A percentile compares a stretch with the other conserved stretches of the same genome.
Conservation (phyloP, 2,329 filamentous ascomycete genomes). For the Sporothrix humicola region DNA sequence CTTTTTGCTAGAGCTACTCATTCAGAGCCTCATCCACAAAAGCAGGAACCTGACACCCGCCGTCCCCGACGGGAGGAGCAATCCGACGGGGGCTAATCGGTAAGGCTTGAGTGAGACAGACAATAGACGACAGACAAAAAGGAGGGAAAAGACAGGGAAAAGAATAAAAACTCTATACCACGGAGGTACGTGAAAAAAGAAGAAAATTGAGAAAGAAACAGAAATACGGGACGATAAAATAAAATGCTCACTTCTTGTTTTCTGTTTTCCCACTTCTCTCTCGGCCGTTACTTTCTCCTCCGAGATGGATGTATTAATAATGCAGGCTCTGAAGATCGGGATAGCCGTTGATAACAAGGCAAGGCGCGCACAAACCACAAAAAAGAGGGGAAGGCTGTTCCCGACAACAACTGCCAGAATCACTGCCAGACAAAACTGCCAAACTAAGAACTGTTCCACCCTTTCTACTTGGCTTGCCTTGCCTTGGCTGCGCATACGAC, state of each 20-base stretch:
- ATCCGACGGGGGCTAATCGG: neutral
- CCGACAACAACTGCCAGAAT: neutral
- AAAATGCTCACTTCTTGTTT: neutral
- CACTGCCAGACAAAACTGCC: neutral
- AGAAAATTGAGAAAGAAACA: neutral
- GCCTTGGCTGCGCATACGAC: too few species aligned
- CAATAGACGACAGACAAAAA: neutral
- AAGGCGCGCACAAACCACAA: neutral
- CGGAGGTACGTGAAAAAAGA: neutral
- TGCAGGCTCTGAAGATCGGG: neutral
- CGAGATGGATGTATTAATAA: conserved; percentile 18
- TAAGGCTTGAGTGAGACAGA: neutral
- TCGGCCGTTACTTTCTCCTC: neutral
- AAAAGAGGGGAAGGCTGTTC: conserved; percentile 17
- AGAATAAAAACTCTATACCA: neutral
- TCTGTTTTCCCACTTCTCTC: too few species aligned
- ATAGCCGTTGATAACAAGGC: neutral
- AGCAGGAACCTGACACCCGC: conserved; percentile 23
- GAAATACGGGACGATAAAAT: neutral
- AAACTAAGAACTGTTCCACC: neutral
- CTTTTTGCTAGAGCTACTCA: neutral
- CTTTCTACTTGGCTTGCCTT: too few species aligned
- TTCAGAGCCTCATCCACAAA: neutral
- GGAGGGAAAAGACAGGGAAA: neutral
- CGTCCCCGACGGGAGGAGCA: conserved; percentile 21